Evolutionary conservation across 1,139 yeast species (phyloP).

Genomic region (Diutina rugosa): DNA sequence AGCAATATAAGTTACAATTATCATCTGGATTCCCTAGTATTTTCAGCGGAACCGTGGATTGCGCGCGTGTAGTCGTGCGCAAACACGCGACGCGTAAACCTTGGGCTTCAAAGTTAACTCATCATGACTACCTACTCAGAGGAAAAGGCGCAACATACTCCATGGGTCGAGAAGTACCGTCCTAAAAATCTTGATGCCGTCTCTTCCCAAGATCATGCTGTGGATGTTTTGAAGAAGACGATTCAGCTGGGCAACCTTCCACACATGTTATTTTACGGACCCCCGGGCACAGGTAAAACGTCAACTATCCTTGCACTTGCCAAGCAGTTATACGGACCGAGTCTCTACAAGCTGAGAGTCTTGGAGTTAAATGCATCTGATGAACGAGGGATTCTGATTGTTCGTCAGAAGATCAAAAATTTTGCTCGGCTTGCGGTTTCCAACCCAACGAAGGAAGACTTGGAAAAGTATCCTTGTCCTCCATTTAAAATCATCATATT

Average conservation of each 20-base stretch:
- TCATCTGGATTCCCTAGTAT: too few species aligned
- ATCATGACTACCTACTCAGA: background rate
- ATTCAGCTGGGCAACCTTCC: slow-evolving; percentile 76
- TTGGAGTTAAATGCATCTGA: slow-evolving; percentile 92
- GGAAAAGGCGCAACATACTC: slow-evolving; percentile 33
- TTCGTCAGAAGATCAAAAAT: slow-evolving; percentile 81
- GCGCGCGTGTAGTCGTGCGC: background rate
- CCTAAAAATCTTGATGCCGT: slow-evolving; percentile 80
- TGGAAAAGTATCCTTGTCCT: slow-evolving; percentile 77
- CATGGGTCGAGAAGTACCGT: slow-evolving; percentile 76
- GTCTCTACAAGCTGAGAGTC: slow-evolving; percentile 59
- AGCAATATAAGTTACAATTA: background rate
- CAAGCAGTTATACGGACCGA: slow-evolving; percentile 67
- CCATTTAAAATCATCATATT: slow-evolving; percentile 78
- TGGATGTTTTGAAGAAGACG: slow-evolving; percentile 70
- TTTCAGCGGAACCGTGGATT: too few species aligned
- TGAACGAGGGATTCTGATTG: slow-evolving; percentile 91
- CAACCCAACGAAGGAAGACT: slow-evolving; percentile 58
- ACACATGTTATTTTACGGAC: slow-evolving; percentile 93
- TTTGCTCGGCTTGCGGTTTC: slow-evolving; percentile 86
- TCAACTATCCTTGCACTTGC: slow-evolving; percentile 86
- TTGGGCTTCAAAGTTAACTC: background rate
- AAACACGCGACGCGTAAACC: background rate
- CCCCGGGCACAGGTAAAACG: slow-evolving; percentile 96
- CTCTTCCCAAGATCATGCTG: slow-evolving; percentile 86